Percentiles rank a stretch among this genome's conserved stretches.
Evolutionary conservation across 2,329 filamentous ascomycete genomes (phyloP).

Genomic region (Penicillium brasilianum): DNA sequence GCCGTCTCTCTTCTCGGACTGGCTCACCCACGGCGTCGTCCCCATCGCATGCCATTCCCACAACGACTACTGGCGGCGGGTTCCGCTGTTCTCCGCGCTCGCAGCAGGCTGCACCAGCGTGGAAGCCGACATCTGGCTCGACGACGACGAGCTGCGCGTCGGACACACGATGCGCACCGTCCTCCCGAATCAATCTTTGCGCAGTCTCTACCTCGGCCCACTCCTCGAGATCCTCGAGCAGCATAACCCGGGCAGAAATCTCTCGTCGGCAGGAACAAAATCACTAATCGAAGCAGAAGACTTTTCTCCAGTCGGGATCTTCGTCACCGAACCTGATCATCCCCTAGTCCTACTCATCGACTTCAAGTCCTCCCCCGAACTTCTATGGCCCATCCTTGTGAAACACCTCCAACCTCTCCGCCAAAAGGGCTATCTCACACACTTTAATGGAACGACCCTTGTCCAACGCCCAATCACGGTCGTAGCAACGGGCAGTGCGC

Average conservation of each 20-base stretch:
- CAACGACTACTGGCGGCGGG: constrained; percentile 71
- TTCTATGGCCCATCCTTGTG: constrained; percentile 34
- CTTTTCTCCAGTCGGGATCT: constrained; percentile 57
- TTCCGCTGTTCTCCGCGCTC: constrained; percentile 68
- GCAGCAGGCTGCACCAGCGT: constrained; percentile 65
- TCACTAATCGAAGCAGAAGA: background rate
- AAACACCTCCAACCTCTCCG: constrained; percentile 50
- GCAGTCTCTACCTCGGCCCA: constrained; percentile 68
- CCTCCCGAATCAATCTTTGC: constrained; percentile 62
- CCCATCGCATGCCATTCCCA: constrained; percentile 69
- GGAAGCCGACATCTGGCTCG: constrained; percentile 73
- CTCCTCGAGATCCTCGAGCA: constrained; percentile 62
- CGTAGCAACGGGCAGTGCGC: constrained; percentile 55
- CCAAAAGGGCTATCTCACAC: constrained; percentile 49
- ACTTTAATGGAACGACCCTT: constrained; percentile 48
- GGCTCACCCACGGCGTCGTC: constrained; percentile 44
- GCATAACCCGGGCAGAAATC: constrained; percentile 49
- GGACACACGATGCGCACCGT: constrained; percentile 65
- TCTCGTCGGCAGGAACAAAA: background rate
- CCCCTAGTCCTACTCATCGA: constrained; percentile 70
- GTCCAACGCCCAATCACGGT: constrained; percentile 52
- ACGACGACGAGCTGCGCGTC: constrained; percentile 63
- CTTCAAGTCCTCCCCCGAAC: constrained; percentile 63
- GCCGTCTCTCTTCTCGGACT: constrained; percentile 16
- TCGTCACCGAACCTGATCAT: constrained; percentile 58